Evolutionary conservation across 352 stramenopile genomes (phyloP), one percentile per base, ranked within the genome.

Genomic region (Phytophthora ramorum): DNA sequence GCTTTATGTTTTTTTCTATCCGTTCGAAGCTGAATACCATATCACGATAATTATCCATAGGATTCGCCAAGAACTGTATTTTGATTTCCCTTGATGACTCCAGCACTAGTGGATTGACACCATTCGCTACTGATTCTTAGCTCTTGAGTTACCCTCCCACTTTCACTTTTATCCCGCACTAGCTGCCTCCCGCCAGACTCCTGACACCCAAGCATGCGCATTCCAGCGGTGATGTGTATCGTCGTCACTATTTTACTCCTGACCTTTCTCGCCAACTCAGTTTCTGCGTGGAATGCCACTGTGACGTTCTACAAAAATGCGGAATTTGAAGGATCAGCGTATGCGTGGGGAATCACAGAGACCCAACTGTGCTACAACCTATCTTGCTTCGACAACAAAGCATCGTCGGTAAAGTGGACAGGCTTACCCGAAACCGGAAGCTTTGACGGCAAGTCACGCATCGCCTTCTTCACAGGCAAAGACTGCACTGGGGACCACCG

Each of bases 381-480:
- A 1, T 54, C 49, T 13, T 71, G 63, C 48, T 76, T 62, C 35
- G 24, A 73, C 20, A 37, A 73, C 53, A 59, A 63, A 32, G 54
- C 58, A n/a, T 70, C 64, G 5, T 77, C 69, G 2, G 58, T 74
- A 7, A 61, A 71, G 35, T 77, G 64, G 69, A 17, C 62, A 8
- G 57, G 47, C 0, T 16, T 76, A 4, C 58, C 57, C 5, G 47
- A 46, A 24, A 14, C 6, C 1, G 58, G 50, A 1, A 41, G 20
- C 4, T 65, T 62, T 32, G 46, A 56, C n/a, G 64, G 55, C 19
- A 63, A 65, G 38, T 57, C 60, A 5, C 59, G 55, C n/a, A 72
- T 78, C 24, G 64, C 53, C 9, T 74, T 77, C 50, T 77, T 62
- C 24, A 68, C 49, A 1, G 58, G 40, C 26, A 22, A 7, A 12